A percentile compares a stretch with the other conserved stretches of the same genome.
Conservation (phyloP, 78 protist species). For the Diacronema lutheri region DNA sequence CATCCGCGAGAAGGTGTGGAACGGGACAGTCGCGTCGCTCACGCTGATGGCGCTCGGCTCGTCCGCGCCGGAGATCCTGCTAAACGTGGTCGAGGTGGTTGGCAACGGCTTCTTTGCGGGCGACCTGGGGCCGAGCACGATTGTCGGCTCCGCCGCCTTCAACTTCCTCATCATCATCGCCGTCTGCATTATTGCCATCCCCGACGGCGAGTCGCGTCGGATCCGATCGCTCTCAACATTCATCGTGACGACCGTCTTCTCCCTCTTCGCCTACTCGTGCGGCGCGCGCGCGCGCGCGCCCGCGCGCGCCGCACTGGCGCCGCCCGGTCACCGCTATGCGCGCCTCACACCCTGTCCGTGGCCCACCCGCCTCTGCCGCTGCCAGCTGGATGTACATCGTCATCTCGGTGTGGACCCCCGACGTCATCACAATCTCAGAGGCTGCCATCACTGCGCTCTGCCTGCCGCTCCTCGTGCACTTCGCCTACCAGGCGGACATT, state of each 20-base stretch:
- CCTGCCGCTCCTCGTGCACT: background rate
- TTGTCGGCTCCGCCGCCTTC: conserved; percentile 35
- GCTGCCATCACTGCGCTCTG: background rate
- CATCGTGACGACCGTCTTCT: background rate
- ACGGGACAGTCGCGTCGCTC: conserved; percentile 37
- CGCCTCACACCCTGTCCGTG: no score
- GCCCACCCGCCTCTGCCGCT: no score
- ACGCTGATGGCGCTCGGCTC: conserved; percentile 50
- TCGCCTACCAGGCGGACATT: background rate
- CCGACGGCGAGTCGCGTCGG: background rate
- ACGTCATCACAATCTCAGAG: background rate
- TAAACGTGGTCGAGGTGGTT: conserved; percentile 19
- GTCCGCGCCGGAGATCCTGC: conserved; percentile 41
- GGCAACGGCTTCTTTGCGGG: background rate
- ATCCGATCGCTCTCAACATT: background rate
- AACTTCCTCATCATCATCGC: conserved; percentile 32
- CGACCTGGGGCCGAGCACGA: conserved; percentile 19
- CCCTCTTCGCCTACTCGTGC: conserved; percentile 27
- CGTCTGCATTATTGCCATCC: conserved; percentile 18
- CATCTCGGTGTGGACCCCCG: background rate
- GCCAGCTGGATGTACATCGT: conserved; percentile 27
- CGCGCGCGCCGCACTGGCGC: no score
- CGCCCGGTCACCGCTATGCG: no score
- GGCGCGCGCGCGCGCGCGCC: no score
- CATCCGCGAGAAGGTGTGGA: conserved; percentile 31